Evolutionary conservation across 371 early-diverging fungal species (phyloP).

Genomic region (Mucor indicus): DNA sequence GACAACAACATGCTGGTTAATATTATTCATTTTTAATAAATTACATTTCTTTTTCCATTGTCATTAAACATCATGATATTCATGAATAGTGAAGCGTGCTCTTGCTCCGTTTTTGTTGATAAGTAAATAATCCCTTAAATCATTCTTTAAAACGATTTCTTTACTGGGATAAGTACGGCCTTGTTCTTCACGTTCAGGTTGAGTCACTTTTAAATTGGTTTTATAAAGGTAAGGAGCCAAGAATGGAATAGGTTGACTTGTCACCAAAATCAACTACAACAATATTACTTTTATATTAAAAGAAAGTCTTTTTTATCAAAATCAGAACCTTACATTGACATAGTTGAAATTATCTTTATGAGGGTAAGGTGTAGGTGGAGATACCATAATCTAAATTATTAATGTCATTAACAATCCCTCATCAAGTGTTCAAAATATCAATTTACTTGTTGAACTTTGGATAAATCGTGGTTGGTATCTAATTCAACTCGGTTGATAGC

Average conservation of each 20-base stretch:
- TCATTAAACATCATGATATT: slow-evolving; percentile 59
- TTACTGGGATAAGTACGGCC: slow-evolving; percentile 48
- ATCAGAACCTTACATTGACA: slow-evolving; percentile 46
- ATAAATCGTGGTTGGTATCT: slow-evolving; percentile 50
- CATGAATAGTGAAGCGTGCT: slow-evolving; percentile 54
- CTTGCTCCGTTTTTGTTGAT: slow-evolving; percentile 61
- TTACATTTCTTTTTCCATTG: no score
- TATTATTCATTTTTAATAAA: no score
- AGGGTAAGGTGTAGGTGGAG: slow-evolving; percentile 51
- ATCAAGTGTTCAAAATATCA: not conserved
- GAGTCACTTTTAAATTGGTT: slow-evolving; percentile 43
- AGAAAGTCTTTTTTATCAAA: not conserved
- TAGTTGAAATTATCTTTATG: slow-evolving; percentile 55
- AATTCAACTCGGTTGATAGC: slow-evolving; percentile 63
- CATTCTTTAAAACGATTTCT: slow-evolving; percentile 51
- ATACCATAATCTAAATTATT: slow-evolving; percentile 64
- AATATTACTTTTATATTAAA: not conserved
- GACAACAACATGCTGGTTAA: slow-evolving; percentile 1
- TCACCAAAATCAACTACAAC: slow-evolving; percentile 58
- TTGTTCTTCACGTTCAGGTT: slow-evolving; percentile 38
- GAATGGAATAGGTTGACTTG: slow-evolving; percentile 51
- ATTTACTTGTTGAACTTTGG: slow-evolving; percentile 47
- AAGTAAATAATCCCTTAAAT: slow-evolving; percentile 61
- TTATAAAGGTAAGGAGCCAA: slow-evolving; percentile 63
- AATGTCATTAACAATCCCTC: no score